phyloP scores from a whole-genome alignment of 2,329 filamentous ascomycete genomes.

The Aureobasidium lini region DNA sequence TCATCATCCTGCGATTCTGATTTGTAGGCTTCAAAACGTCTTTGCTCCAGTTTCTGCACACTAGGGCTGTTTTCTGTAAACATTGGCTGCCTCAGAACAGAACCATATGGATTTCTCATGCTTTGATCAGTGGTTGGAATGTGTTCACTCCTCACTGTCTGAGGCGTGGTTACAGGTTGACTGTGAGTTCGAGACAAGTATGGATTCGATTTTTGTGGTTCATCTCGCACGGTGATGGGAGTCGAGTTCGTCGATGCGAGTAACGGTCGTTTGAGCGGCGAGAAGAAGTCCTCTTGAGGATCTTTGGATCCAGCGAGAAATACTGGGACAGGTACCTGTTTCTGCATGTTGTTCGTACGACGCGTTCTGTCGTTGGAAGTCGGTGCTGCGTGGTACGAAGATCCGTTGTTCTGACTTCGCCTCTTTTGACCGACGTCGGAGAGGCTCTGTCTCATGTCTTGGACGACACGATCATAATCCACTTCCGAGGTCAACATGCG shows the following conservation, averaged over 20 bases:
- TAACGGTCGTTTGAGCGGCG: slow-evolving; percentile 23
- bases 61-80: neutral
- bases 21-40: neutral
- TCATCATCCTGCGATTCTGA: neutral
- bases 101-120: neutral
- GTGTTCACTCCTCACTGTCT: neutral
- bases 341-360: neutral
- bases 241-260: neutral
- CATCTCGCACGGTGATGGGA: neutral
- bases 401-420: neutral
- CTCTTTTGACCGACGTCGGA: neutral
- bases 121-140: neutral
- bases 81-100: neutral
- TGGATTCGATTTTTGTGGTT: neutral
- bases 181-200: neutral
- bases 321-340: neutral
- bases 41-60: neutral
- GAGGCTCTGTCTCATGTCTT: slow-evolving; percentile 28
- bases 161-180: neutral
- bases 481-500: neutral
- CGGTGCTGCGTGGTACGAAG: neutral
- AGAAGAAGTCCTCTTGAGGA: slow-evolving; percentile 28
- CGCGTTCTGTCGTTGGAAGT: neutral
- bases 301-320: neutral
- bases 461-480: slow-evolving; percentile 28